Evolutionary conservation across 139 green algal genomes (phyloP).

Genomic region (Pseudopediastrum boryanum): DNA sequence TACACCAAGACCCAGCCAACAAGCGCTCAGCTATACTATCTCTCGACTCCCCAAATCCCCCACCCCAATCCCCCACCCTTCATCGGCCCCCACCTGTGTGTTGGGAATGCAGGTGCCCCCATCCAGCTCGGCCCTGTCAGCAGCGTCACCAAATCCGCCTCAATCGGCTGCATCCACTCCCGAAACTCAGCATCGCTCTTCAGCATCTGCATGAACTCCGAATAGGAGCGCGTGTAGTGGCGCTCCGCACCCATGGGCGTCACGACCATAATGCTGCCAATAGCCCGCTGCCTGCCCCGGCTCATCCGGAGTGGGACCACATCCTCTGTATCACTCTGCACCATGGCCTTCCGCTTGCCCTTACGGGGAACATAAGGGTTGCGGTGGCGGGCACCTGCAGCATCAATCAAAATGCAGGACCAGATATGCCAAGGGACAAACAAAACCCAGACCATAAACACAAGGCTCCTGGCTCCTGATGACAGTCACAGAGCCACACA

Average conservation of each 20-base stretch:
- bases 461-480: too few species aligned
- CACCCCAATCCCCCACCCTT: neutral
- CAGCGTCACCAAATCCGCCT: constrained; percentile 41
- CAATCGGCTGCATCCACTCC: constrained; percentile 43
- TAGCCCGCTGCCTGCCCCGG: constrained; percentile 61
- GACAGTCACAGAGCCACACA: too few species aligned
- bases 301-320: constrained; percentile 46
- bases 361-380: constrained; percentile 1
- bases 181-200: constrained; percentile 49
- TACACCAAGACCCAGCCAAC: neutral
- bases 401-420: too few species aligned
- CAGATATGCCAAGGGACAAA: too few species aligned
- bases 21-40: too few species aligned
- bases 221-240: constrained; percentile 72
- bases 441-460: too few species aligned
- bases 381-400: constrained; percentile 20
- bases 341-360: constrained; percentile 35
- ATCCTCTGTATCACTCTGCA: neutral
- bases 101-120: constrained; percentile 37
- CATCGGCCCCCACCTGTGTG: constrained; percentile 11
- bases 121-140: constrained; percentile 44
- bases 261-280: constrained; percentile 69
- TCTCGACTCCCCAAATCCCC: neutral
- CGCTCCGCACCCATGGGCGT: constrained; percentile 57
- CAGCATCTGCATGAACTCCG: constrained; percentile 49